A percentile compares a stretch with the other conserved stretches of the same genome.
Conservation (phyloP, 495 filamentous ascomycete species). For the Penicillium maclennaniae region DNA sequence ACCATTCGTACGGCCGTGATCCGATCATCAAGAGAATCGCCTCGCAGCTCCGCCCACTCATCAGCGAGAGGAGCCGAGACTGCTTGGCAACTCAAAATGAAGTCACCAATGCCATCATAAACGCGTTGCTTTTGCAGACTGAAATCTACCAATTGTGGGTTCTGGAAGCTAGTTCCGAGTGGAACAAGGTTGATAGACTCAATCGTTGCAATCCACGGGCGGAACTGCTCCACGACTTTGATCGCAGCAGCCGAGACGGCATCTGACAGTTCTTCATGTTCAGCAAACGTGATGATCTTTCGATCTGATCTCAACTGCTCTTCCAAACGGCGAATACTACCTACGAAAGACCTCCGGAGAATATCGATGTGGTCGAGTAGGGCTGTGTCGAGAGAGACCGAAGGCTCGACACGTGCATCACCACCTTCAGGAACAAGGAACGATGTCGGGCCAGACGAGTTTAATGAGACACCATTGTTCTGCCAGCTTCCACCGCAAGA, state of each 20-base stretch:
- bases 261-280: conserved; percentile 71
- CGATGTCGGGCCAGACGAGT: conserved; percentile 65
- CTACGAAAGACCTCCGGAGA: conserved; percentile 71
- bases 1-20: conserved; percentile 72
- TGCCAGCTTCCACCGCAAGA: conserved; percentile 86
- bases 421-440: conserved; percentile 77
- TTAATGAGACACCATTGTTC: conserved; percentile 72
- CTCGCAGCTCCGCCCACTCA: conserved; percentile 91
- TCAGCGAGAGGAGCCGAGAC: conserved; percentile 86
- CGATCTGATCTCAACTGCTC: conserved; percentile 72
- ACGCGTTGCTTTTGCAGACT: conserved; percentile 83
- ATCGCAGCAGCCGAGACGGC: conserved; percentile 67
- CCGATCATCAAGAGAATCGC: conserved; percentile 86
- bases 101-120: conserved; percentile 88
- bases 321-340: conserved; percentile 79
- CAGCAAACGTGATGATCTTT: conserved; percentile 67
- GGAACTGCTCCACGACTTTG: conserved; percentile 79
- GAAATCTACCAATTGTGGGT: conserved; percentile 83
- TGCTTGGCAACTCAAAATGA: conserved; percentile 79
- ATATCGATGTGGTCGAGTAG: conserved; percentile 83
- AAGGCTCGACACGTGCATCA: conserved; percentile 70
- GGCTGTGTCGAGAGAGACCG: conserved; percentile 64
- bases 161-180: conserved; percentile 70
- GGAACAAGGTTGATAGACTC: conserved; percentile 84
- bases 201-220: conserved; percentile 79